Conservation (phyloP, 169 alveolate species). For the Plasmodium ovale region DNA sequence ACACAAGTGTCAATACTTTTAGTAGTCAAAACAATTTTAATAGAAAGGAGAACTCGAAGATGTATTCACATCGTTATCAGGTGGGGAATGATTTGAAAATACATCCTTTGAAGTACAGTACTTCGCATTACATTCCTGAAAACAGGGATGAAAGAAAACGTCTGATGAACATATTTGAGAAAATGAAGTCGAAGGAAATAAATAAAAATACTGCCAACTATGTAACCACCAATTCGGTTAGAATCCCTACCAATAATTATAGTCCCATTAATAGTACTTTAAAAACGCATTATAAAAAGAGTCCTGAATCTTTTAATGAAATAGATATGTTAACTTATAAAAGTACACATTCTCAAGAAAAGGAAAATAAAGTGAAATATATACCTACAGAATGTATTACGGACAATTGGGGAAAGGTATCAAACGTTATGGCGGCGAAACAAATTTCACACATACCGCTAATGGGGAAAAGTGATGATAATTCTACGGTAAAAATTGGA, state of each 20-base stretch:
- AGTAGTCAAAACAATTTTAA: slow-evolving; percentile 20
- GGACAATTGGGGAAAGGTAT: background rate
- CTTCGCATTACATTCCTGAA: slow-evolving; percentile 33
- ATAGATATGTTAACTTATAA: background rate
- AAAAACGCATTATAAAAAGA: slow-evolving; percentile 4
- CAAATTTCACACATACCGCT: background rate
- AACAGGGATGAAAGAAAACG: slow-evolving; percentile 20
- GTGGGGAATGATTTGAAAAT: background rate
- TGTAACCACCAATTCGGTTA: background rate
- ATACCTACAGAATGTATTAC: slow-evolving; percentile 1
- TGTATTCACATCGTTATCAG: slow-evolving; percentile 2
- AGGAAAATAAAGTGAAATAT: background rate
- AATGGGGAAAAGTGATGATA: background rate
- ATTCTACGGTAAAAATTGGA: background rate
- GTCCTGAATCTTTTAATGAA: background rate
- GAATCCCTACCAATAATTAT: slow-evolving; percentile 15
- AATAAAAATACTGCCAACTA: slow-evolving; percentile 1
- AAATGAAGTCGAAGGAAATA: background rate
- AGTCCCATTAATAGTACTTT: background rate
- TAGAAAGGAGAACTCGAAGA: slow-evolving; percentile 7
- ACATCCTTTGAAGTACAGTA: slow-evolving; percentile 30
- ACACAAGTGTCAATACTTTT: background rate
- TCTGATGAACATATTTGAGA: background rate
- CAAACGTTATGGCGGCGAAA: background rate
- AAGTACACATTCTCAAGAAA: slow-evolving; percentile 1